These are phyloP conservation scores for Penicillium alfredii DNA, from an alignment of 495 filamentous ascomycete genomes.

Conservation along the genomic window DNA sequence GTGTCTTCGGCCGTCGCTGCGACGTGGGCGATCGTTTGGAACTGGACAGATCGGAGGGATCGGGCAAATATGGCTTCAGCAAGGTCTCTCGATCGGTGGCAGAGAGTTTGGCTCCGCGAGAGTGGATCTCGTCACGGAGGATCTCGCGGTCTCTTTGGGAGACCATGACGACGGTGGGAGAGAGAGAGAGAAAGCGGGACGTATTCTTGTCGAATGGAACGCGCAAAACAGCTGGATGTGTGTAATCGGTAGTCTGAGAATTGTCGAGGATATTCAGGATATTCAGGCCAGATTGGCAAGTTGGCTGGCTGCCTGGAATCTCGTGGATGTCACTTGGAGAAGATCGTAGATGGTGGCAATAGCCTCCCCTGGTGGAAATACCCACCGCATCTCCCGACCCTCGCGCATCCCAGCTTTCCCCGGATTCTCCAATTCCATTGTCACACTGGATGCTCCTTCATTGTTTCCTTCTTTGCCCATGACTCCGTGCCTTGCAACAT, in stretches of 20 bases:
- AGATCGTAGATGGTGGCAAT: slow-evolving; percentile 5
- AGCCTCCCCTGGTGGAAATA: slow-evolving; percentile 2
- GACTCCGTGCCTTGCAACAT: slow-evolving; percentile 13
- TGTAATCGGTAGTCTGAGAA: no score
- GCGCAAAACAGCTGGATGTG: no score
- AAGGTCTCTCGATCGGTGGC: slow-evolving; percentile 64
- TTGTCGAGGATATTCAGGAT: no score
- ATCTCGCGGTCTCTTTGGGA: slow-evolving; percentile 47
- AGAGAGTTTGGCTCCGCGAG: slow-evolving; percentile 53
- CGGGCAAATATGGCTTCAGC: slow-evolving; percentile 70
- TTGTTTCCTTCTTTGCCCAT: slow-evolving; percentile 15
- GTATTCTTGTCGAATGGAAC: slow-evolving; percentile 1
- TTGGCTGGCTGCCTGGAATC: no score
- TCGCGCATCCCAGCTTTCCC: slow-evolving; percentile 18
- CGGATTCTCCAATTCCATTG: slow-evolving; percentile 14
- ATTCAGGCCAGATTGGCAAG: no score
- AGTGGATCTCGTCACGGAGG: slow-evolving; percentile 58
- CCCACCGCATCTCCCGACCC: slow-evolving; percentile 3
- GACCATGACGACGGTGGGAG: slow-evolving; percentile 42
- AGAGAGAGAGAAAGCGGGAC: slow-evolving; percentile 3
- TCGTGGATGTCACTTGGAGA: no score
- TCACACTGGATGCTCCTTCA: background rate
- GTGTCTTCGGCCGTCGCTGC: slow-evolving; percentile 28
- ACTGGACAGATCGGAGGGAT: slow-evolving; percentile 38
- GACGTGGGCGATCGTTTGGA: slow-evolving; percentile 11